Evolutionary conservation across 768 basidiomycete genomes (phyloP), one percentile per base, ranked within the genome.

Genomic region (Kwoniella newhampshirensis): DNA sequence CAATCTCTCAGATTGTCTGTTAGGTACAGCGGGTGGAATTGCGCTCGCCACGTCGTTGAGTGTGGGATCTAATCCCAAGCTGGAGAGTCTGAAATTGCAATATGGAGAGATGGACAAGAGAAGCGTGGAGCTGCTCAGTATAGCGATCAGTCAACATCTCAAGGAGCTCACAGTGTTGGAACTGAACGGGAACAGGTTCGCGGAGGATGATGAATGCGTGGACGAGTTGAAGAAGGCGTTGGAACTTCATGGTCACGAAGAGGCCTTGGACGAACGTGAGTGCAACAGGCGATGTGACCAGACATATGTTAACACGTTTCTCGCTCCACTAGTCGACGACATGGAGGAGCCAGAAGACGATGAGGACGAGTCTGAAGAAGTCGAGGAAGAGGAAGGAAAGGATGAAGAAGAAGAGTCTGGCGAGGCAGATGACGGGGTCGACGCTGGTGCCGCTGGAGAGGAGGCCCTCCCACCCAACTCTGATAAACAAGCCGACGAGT

Each of bases 1-100:
- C 64, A 89, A 97, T 75, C 79, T 99, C 36, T 91, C 90, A 8
- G 94, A 97, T 77, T 96, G 93, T 68, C 83, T 93, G 36, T 81
- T 99, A 20, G 86, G 88, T 3, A 81, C 84, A 3, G 84, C 85
- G n/a, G 91, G 91, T 28, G 87, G 88, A 55, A 80, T 91, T 2
- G 77, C 80, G 1, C 79, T 89, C 51, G 74, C 89, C 42, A 80
- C 80, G 36, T 81, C 81, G 7, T 80, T 98, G 42, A 80, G 81
- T 1, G 76, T 77, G 18, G 91, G 92, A 8, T 84, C 85, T 35
- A 90, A 88, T 75, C 81, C 82, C 20, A 85, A 85, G 64, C 80
- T 98, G 40, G 82, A 85, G 66, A 82, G 81, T 8, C 80, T 98
- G 44, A 86, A 86, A 65, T 80, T 98, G 32, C 90, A 97, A 78